A percentile compares a stretch with the other conserved stretches of the same genome.
Conservation (phyloP, 257 asterid genomes). For the Sherardia arvensis region DNA sequence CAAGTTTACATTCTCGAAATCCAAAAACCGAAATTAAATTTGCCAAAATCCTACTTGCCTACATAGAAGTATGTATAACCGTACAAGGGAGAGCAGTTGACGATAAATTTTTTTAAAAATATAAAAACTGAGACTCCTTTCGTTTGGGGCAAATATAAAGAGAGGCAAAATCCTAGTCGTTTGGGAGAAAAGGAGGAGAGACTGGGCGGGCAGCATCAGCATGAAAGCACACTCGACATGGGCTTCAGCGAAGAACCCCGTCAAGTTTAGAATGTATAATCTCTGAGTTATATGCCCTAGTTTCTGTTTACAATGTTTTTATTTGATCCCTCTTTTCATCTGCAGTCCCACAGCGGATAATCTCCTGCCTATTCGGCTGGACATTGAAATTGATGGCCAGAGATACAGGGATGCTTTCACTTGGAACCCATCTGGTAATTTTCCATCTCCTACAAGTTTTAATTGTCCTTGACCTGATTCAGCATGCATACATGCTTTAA, state of each 20-base stretch:
- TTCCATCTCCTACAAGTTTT: not conserved
- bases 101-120: no score
- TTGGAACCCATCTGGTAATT: slow-evolving; percentile 87
- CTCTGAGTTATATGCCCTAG: not conserved
- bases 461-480: not conserved
- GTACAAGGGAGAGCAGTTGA: no score
- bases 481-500: not conserved
- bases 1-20: no score
- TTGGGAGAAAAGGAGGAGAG: not conserved
- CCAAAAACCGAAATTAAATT: no score
- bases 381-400: slow-evolving; percentile 85
- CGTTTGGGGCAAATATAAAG: not conserved
- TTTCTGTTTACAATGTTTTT: not conserved
- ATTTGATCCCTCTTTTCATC: not conserved
- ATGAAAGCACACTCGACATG: slow-evolving; percentile 65
- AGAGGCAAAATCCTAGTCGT: not conserved
- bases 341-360: slow-evolving; percentile 86
- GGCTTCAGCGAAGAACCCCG: slow-evolving; percentile 65
- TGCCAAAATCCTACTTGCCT: no score
- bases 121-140: no score
- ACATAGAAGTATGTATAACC: no score
- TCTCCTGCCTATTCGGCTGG: slow-evolving; percentile 81
- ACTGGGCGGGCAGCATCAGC: not conserved
- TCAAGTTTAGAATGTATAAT: slow-evolving; percentile 81
- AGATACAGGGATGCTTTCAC: slow-evolving; percentile 72